These are phyloP conservation scores for Chalaropsis thielavioides DNA, from an alignment of 2,329 filamentous ascomycete genomes.

Conservation along the genomic window DNA sequence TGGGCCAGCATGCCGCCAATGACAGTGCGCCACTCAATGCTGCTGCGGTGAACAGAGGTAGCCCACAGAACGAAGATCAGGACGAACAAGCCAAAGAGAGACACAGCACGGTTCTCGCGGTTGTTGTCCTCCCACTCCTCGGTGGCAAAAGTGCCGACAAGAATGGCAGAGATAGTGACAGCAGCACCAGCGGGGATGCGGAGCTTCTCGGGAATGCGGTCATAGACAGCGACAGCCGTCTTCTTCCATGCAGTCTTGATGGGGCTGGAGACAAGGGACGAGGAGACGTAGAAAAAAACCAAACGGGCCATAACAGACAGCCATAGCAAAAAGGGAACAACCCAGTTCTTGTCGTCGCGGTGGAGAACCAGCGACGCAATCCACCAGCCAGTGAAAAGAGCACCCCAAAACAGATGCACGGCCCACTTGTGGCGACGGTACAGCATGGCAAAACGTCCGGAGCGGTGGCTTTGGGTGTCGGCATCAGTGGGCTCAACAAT, in stretches of 20 bases:
- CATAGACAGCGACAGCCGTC: slow-evolving; percentile 43
- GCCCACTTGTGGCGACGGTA: slow-evolving; percentile 34
- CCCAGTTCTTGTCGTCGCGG: slow-evolving; percentile 59
- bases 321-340: slow-evolving; percentile 72
- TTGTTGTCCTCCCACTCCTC: slow-evolving; percentile 61
- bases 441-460: slow-evolving; percentile 24
- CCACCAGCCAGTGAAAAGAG: slow-evolving; percentile 51
- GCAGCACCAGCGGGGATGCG: slow-evolving; percentile 43
- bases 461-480: slow-evolving; percentile 20
- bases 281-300: slow-evolving; percentile 58
- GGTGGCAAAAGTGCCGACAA: slow-evolving; percentile 65
- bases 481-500: slow-evolving; percentile 21
- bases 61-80: slow-evolving; percentile 52
- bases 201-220: slow-evolving; percentile 45
- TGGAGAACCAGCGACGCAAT: slow-evolving; percentile 61
- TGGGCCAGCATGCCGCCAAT: slow-evolving; percentile 80
- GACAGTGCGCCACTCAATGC: slow-evolving; percentile 61
- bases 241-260: slow-evolving; percentile 54
- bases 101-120: slow-evolving; percentile 63
- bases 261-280: slow-evolving; percentile 49
- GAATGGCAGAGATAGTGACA: slow-evolving; percentile 53
- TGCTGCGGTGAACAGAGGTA: slow-evolving; percentile 55
- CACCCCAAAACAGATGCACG: slow-evolving; percentile 33
- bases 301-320: slow-evolving; percentile 59
- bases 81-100: slow-evolving; percentile 61